Percentiles rank a stretch among this genome's conserved stretches.
Conservation (phyloP, 306 rosid species). For the Gastrolobium villosum region DNA sequence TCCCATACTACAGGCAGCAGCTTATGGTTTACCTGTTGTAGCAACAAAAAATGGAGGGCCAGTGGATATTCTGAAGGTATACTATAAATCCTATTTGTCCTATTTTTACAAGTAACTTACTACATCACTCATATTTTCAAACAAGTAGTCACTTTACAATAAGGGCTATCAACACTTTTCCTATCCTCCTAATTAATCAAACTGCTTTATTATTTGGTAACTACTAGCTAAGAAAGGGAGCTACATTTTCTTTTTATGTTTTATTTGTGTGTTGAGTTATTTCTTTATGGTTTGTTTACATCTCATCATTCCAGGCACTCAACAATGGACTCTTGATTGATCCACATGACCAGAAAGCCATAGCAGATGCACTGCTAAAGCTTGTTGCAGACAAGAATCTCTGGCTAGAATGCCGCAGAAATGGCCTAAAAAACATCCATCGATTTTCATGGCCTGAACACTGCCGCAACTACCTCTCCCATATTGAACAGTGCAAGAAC, state of each 20-base stretch:
- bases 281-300: not conserved
- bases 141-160: not conserved
- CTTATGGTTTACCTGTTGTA: conserved; percentile 88
- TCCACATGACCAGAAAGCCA: conserved; percentile 85
- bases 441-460: conserved; percentile 90
- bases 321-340: conserved; percentile 82
- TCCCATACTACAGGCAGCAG: conserved; percentile 71
- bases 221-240: not conserved
- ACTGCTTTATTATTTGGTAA: not conserved
- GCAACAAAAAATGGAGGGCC: conserved; percentile 95
- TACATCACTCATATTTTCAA: not conserved
- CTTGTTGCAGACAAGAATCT: conserved; percentile 82
- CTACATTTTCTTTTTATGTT: not conserved
- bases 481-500: conserved; percentile 69
- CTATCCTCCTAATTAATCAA: not conserved
- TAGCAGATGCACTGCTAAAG: conserved; percentile 83
- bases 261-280: not conserved
- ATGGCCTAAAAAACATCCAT: conserved; percentile 83
- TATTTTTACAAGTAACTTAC: not conserved
- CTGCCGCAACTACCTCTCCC: conserved; percentile 85
- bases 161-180: not conserved
- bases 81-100: not conserved
- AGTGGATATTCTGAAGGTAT: conserved; percentile 85
- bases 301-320: conserved; percentile 58
- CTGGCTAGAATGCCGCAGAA: conserved; percentile 82